These are phyloP conservation scores for Paraphoma chrysanthemicola DNA, from an alignment of 2,329 filamentous ascomycete genomes.

Conservation along the genomic window DNA sequence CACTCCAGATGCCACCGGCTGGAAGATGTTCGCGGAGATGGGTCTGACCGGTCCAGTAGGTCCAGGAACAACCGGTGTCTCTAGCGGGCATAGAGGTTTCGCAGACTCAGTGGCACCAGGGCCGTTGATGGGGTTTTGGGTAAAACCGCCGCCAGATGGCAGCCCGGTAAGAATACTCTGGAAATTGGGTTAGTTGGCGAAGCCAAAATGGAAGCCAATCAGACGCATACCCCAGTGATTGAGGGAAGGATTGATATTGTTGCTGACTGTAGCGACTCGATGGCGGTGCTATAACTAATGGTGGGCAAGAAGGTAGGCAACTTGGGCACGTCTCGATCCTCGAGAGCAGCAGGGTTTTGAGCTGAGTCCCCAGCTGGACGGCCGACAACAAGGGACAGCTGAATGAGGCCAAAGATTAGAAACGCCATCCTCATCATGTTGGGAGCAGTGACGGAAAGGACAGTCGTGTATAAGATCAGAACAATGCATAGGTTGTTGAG, in stretches of 20 bases:
- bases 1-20: constrained; percentile 20
- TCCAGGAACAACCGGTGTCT: constrained; percentile 38
- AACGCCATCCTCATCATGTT: constrained; percentile 36
- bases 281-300: constrained; percentile 38
- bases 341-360: constrained; percentile 12
- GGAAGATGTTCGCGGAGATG: constrained; percentile 47
- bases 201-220: background rate
- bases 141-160: constrained; percentile 33
- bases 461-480: constrained; percentile 17
- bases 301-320: constrained; percentile 30
- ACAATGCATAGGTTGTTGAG: background rate
- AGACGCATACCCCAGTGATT: constrained; percentile 35
- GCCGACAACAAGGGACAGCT: constrained; percentile 28
- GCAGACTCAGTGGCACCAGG: constrained; percentile 23
- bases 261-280: constrained; percentile 37
- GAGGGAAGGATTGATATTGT: constrained; percentile 31
- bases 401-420: constrained; percentile 32
- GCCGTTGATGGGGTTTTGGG: constrained; percentile 31
- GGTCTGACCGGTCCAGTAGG: constrained; percentile 21
- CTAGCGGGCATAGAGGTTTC: constrained; percentile 33
- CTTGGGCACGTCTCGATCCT: constrained; percentile 31
- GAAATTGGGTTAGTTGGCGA: constrained; percentile 7
- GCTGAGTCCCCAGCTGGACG: constrained; percentile 28
- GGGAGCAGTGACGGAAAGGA: background rate
- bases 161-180: constrained; percentile 41